These are phyloP conservation scores for Aureobasidium vineae DNA, from an alignment of 2,329 filamentous ascomycete genomes.

Conservation along the genomic window DNA sequence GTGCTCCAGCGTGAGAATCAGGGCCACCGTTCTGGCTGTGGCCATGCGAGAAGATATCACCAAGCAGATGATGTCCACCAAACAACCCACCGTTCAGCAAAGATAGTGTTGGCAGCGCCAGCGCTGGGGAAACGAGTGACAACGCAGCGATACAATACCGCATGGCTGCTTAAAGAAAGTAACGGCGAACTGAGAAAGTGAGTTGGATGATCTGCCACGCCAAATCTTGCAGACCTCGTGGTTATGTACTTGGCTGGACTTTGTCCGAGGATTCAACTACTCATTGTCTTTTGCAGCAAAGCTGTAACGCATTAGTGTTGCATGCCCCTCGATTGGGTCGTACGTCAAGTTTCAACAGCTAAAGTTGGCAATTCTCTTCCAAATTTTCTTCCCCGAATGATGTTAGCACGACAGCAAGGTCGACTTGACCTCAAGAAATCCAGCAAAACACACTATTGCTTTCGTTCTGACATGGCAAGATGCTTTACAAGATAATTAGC, in stretches of 20 bases:
- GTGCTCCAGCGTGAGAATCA: not conserved
- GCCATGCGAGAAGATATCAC: not conserved
- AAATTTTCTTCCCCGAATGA: not conserved
- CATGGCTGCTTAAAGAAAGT: not conserved
- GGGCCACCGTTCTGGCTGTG: not conserved
- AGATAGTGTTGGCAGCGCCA: slow-evolving; percentile 8
- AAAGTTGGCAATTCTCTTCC: not conserved
- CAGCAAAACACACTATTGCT: not conserved
- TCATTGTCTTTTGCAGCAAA: not conserved
- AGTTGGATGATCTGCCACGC: not conserved
- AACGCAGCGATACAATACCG: slow-evolving; percentile 6
- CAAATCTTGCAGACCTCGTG: not conserved
- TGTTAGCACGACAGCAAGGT: not conserved
- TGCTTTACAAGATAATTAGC: not conserved
- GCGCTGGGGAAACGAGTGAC: slow-evolving; percentile 8
- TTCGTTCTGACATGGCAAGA: not conserved
- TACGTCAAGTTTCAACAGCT: slow-evolving; percentile 18
- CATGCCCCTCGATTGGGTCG: not conserved
- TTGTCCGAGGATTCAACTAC: not conserved
- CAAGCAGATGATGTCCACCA: not conserved
- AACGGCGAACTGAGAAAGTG: not conserved
- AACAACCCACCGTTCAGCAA: slow-evolving; percentile 5
- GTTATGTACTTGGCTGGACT: slow-evolving; percentile 14
- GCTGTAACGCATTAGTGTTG: slow-evolving; percentile 24
- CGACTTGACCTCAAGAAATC: not conserved